Base-by-base conservation (phyloP, 805 yeast species). In the Saccharomycopsis babjevae region DNA sequence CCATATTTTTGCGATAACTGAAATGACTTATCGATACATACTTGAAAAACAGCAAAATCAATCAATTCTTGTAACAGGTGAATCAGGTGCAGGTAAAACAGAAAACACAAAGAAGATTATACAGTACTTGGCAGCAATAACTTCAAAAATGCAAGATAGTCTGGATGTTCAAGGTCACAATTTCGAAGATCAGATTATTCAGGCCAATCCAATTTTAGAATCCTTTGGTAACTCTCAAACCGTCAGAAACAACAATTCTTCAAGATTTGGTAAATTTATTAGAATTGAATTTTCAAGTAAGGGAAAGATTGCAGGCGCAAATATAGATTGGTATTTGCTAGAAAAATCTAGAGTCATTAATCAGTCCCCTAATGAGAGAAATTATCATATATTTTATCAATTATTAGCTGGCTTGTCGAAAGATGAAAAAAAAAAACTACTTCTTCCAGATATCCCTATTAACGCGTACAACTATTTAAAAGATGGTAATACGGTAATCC, bases 81-180 rank as follows among this genome's bases (percentile, higher is more conserved):
- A 94, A 71, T 87, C 96, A 28, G 99, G 99, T 66, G 99, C 99
- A 0, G 99, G 99, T 59, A 94, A 94, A 71, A 94, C 99, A 0
- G 99, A 94, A 74, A 94, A 90, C 67, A 94, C 99, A 4, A 94
- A 94, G 72, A 91, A 88, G 70, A 91, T 94, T 60, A 86, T 94
- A 62, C 97, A 92, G 71, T 94, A 91, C 71, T 78, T 94, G 61
- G 89, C 97, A 0, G 84, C 89, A 7, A 85, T 89, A 32, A 83
- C 96, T 1, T 69, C 80, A 10, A 67, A 72, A 25, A 22, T 18
- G 25, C 54, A 28, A 34, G 18, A 30, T 16, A 52, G 8, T 2
- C 5, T 30, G 10, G 56, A 18, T 30, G 25, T 5, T 30, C 40
- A 30, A 7, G 40, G 39, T 6, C 34, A 56, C 10, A 77, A 80